Evolutionary conservation across 805 yeast genomes (phyloP).

Genomic region (Blastobotrys parvus): DNA sequence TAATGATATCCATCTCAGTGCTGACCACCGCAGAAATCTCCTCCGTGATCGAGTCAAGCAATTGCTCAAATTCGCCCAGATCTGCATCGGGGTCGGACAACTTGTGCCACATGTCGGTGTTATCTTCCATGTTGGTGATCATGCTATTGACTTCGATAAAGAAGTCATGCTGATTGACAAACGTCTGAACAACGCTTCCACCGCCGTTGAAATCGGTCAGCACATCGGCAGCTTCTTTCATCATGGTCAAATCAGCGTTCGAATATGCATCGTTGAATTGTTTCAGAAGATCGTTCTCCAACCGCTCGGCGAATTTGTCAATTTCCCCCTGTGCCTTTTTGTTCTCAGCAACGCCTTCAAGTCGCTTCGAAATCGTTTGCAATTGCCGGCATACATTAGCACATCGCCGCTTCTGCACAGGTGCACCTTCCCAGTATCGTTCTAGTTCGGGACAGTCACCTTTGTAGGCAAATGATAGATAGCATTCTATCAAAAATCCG

Average conservation of each 20-base stretch:
- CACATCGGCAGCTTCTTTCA: constrained; percentile 67
- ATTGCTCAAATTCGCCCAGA: constrained; percentile 41
- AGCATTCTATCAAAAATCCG: constrained; percentile 65
- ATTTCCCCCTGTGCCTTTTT: constrained; percentile 36
- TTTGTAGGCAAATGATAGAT: constrained; percentile 62
- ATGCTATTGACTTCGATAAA: constrained; percentile 44
- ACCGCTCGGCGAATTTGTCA: constrained; percentile 61
- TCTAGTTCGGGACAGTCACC: constrained; percentile 49
- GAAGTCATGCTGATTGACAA: constrained; percentile 69
- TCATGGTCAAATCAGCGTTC: constrained; percentile 54
- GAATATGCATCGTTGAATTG: constrained; percentile 70
- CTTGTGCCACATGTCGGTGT: constrained; percentile 42
- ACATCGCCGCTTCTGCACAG: constrained; percentile 52
- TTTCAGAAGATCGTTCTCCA: constrained; percentile 64
- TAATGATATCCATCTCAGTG: constrained; percentile 65
- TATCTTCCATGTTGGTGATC: constrained; percentile 24
- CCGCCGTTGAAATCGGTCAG: constrained; percentile 81
- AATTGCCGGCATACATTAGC: constrained; percentile 64
- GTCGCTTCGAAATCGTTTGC: constrained; percentile 56
- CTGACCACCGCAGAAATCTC: constrained; percentile 52
- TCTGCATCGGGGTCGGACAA: constrained; percentile 52
- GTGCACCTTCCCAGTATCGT: constrained; percentile 43
- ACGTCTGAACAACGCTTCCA: constrained; percentile 67
- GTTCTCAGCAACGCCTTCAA: constrained; percentile 19
- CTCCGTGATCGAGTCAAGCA: constrained; percentile 45